Base-by-base conservation (phyloP, 768 basidiomycete species). In the Boletus rufocinnamomeus region DNA sequence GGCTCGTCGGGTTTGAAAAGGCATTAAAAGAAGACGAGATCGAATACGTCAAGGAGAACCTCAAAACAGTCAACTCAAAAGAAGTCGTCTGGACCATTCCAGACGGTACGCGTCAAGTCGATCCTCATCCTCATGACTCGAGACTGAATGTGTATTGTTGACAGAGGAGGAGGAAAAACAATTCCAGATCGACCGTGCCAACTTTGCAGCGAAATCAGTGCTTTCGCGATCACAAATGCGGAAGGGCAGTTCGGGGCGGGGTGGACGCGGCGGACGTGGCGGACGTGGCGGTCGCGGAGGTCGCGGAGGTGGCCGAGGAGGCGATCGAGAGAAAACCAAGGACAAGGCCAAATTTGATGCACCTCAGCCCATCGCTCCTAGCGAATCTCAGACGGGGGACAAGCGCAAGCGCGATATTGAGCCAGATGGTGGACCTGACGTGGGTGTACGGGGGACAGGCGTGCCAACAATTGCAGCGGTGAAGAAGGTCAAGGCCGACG, bases 371-470 rank as follows among this genome's bases (percentile, higher is more conserved):
- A 51, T 69, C 21, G 59, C 66, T 3, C 66, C 64, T 13, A 76
- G 69, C 5, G 80, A 76, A 9, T 84, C 83, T 43, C 76, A 77
- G 58, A 70, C 76, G 2, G 89, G 88, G 30, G 88, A 88, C 62
- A 93, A 93, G 76, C 78, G 90, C 58, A 93, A 91, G 70, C 82
- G 88, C 40, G 85, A 80, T 1, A 78, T 89, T 0, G 90, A 91
- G 67, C 89, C 89, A 2, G 90, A 91, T 65, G 90, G 89, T 63
- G 90, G 87, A 0, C 83, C 85, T 3, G 83, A 87, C 63, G 78
- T 80, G 28, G 89, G 89, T 11, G 71, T 84, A 13, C 81, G 89
- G 25, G 89, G 89, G 1, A 79, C 75, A 9, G 78, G 74, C 34
- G 86, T 85, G 4, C 90, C 90, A 13, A 52, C 68, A 14, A 72